Conservation (phyloP, 2,329 filamentous ascomycete genomes). For the Aspergillus sclerotialis region DNA sequence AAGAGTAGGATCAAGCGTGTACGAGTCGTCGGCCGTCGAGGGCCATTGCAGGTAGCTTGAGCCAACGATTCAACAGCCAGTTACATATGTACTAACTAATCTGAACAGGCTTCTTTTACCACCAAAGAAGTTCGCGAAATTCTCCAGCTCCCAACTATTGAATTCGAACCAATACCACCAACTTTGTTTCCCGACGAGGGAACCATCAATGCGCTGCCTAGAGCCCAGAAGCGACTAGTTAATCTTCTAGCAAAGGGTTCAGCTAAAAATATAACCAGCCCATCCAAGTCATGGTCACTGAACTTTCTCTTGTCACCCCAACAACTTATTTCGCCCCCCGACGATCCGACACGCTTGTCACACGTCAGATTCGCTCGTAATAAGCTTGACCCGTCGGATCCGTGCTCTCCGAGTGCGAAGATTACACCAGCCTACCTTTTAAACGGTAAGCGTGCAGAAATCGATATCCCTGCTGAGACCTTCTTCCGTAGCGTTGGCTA, state of each 20-base stretch:
- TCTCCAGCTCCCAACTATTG: constrained; percentile 65
- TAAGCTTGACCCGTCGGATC: constrained; percentile 40
- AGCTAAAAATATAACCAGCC: constrained; percentile 38
- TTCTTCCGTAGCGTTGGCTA: constrained; percentile 96
- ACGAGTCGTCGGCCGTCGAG: constrained; percentile 79
- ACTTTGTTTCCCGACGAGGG: constrained; percentile 56
- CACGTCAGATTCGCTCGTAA: constrained; percentile 60
- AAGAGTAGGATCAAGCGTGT: constrained; percentile 71
- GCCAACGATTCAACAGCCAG: constrained; percentile 1
- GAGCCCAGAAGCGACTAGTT: constrained; percentile 69
- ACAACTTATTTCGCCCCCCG: constrained; percentile 52
- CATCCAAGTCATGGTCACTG: constrained; percentile 69
- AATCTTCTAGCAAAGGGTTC: constrained; percentile 76
- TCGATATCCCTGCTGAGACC: constrained; percentile 57
- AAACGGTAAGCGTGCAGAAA: constrained; percentile 41
- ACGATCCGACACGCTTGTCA: constrained; percentile 47
- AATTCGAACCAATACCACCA: constrained; percentile 62
- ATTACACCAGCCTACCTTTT: constrained; percentile 40
- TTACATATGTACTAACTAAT: constrained; percentile 2
- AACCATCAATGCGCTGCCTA: constrained; percentile 62
- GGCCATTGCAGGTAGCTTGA: constrained; percentile 69
- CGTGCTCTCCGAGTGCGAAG: constrained; percentile 45
- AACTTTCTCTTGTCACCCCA: constrained; percentile 77
- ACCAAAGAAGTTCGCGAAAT: constrained; percentile 92
- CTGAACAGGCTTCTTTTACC: constrained; percentile 71